phyloP scores from a whole-genome alignment of 2,329 filamentous ascomycete genomes.

The Xylaria sp. region DNA sequence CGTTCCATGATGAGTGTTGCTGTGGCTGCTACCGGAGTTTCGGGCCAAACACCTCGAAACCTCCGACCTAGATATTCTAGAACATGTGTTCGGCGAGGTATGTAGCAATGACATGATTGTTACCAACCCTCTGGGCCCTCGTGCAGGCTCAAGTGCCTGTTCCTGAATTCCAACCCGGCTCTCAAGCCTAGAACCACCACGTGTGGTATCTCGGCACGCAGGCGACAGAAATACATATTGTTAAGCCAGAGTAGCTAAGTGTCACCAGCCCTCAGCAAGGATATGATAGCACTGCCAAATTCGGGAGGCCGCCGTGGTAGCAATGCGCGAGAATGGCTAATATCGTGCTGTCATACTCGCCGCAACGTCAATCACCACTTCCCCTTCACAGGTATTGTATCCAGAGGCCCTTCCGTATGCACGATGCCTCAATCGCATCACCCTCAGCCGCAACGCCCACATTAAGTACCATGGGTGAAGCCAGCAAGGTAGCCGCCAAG shows the following conservation, averaged over 20 bases:
- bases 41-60: too few species aligned
- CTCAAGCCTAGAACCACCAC: constrained; percentile 5
- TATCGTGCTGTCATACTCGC: constrained; percentile 30
- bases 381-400: too few species aligned
- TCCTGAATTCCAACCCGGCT: constrained; percentile 16
- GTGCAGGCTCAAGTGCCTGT: constrained; percentile 26
- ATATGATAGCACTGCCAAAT: too few species aligned
- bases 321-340: neutral
- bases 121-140: too few species aligned
- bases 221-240: constrained; percentile 34
- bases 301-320: neutral
- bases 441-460: too few species aligned
- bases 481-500: constrained; percentile 23
- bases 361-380: constrained; percentile 34
- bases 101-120: too few species aligned
- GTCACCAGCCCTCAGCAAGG: too few species aligned
- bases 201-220: constrained; percentile 24
- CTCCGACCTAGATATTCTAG: too few species aligned
- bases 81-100: too few species aligned
- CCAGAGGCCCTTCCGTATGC: too few species aligned
- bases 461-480: too few species aligned
- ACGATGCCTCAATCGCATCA: too few species aligned
- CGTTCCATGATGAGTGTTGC: constrained; percentile 29
- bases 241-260: constrained; percentile 40
- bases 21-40: constrained; percentile 11